Base-by-base conservation (phyloP, 768 basidiomycete species). In the Pisolithus albus region DNA sequence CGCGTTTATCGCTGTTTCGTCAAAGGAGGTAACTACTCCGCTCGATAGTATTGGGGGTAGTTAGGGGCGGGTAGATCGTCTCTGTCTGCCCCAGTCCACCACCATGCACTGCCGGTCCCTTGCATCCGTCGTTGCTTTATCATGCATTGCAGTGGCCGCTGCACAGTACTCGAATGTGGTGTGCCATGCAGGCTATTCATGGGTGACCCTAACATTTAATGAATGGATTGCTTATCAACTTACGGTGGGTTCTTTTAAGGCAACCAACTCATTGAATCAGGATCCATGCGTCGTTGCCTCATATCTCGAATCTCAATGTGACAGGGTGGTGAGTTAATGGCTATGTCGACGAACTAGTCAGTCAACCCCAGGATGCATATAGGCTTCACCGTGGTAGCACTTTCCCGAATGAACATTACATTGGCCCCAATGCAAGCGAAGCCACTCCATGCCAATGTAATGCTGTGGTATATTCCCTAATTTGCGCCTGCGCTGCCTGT, bases 251-350 rank as follows among this genome's bases (percentile, higher is more conserved):
- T n/a, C 4, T 4, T 8, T 36, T 9, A n/a, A 54, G 53, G 49
- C 53, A 24, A 32, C 43, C n/a, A 54, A 54, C 44, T 28, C 19
- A 8, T 5, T 54, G 9, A 34, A 28, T 3, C 66, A 76, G 51
- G 72, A 66, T 19, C 74, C 75, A n/a, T 76, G 75, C 56, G 58
- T 67, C n/a, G 64, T 76, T 18, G 73, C 74, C 10, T 69, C 73
- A 7, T 66, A 64, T 5, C 60, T 75, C 5, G 52, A 74, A 23
- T 60, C 21, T 15, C 47, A 43, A 32, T 53, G 52, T 41, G 24
- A 15, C 11, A 19, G 15, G 36, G n/a, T n/a, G 47, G 47, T 53
- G 23, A 34, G 52, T 15, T 44, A 40, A 23, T 11, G 19, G n/a
- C 9, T 4, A 21, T 6, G 18, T 28, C n/a, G 36, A 18, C n/a